Evolutionary conservation across 164 flowering plant genomes (phyloP).

Genomic region (Stephania yunnanensis): DNA sequence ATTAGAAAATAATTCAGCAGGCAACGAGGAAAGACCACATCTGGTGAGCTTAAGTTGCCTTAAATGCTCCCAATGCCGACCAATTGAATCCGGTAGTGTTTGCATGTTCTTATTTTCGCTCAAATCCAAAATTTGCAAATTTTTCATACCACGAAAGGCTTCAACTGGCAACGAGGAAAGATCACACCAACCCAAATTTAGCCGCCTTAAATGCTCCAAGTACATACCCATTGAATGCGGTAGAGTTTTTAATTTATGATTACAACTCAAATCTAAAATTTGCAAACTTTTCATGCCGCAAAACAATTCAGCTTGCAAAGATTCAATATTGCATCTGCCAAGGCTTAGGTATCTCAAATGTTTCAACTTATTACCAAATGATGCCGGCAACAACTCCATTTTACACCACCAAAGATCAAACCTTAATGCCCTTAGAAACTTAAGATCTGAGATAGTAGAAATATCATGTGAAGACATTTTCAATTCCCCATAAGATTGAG

Average conservation of each 20-base stretch:
- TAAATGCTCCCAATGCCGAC: neutral
- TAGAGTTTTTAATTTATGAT: neutral
- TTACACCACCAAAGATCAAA: neutral
- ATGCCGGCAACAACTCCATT: neutral
- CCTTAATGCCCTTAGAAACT: constrained; percentile 1
- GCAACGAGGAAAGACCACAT: too few species aligned
- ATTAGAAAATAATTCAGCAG: neutral
- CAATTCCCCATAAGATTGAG: too few species aligned
- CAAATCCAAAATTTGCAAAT: too few species aligned
- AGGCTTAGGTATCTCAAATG: neutral
- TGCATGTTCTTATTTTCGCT: neutral
- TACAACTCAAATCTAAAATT: neutral
- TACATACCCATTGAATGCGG: neutral
- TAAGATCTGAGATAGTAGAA: neutral
- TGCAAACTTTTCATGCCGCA: neutral
- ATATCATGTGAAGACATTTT: too few species aligned
- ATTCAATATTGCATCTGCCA: neutral
- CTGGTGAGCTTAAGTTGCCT: too few species aligned
- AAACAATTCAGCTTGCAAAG: neutral
- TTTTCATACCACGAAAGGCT: too few species aligned
- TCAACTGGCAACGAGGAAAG: too few species aligned
- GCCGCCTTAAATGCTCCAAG: too few species aligned
- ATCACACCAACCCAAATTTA: too few species aligned
- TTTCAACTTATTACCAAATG: neutral
- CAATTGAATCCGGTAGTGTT: neutral